phyloP scores from a whole-genome alignment of 176 grass and related monocot genomes.

The Carex myosuroides region DNA sequence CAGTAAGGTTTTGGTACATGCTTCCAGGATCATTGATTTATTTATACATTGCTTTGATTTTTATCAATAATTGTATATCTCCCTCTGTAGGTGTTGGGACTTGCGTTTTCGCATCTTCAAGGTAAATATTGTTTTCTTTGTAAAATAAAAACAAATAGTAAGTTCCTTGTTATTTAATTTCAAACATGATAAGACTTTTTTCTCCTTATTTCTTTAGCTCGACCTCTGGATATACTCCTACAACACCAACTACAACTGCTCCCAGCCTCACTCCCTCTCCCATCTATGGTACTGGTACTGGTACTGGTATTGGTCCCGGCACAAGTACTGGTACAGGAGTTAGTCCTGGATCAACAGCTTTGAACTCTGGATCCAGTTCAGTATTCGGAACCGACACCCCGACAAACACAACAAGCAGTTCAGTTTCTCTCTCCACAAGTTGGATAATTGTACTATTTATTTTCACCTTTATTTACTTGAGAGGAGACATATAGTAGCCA shows the following conservation, averaged over 20 bases:
- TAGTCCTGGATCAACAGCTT: slow-evolving; percentile 50
- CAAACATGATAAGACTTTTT: neutral
- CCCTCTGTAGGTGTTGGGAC: slow-evolving; percentile 52
- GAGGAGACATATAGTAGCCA: slow-evolving; percentile 30
- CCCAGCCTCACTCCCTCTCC: slow-evolving; percentile 17
- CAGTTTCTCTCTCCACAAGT: slow-evolving; percentile 20
- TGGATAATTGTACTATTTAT: slow-evolving; percentile 48
- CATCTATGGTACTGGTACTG: slow-evolving; percentile 7
- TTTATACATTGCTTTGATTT: neutral
- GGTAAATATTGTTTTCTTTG: slow-evolving; percentile 27
- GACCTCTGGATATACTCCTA: slow-evolving; percentile 35
- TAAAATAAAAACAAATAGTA: neutral
- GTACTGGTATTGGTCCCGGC: slow-evolving; percentile 10
- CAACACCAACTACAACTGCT: slow-evolving; percentile 21
- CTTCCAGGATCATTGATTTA: neutral
- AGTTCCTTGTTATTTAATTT: neutral
- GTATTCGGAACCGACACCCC: slow-evolving; percentile 48
- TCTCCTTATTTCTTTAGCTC: slow-evolving; percentile 30
- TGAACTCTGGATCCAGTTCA: slow-evolving; percentile 53
- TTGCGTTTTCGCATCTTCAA: slow-evolving; percentile 58
- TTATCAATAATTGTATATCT: neutral
- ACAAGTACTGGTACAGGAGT: slow-evolving; percentile 12
- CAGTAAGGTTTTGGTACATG: neutral
- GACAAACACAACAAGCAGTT: slow-evolving; percentile 28
- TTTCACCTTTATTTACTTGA: slow-evolving; percentile 40